Percentiles rank a stretch among this genome's conserved stretches.
Conservation (phyloP, 2,329 filamentous ascomycete genomes). For the Ophiosphaerella herpotricha region DNA sequence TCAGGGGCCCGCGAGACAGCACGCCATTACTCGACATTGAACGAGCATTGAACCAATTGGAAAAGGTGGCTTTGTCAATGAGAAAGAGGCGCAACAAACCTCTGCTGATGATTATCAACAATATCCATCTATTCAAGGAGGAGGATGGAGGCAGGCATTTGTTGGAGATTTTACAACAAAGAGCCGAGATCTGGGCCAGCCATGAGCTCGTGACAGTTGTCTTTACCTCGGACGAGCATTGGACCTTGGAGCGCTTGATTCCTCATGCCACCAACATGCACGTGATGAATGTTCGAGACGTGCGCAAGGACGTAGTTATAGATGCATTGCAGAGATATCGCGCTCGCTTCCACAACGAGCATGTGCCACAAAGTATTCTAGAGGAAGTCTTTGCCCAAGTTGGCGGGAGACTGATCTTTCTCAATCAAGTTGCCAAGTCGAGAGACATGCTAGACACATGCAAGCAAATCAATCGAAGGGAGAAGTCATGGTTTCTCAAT, state of each 20-base stretch:
- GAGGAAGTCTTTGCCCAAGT: conserved; percentile 82
- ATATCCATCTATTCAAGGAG: conserved; percentile 86
- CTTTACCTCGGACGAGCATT: conserved; percentile 96
- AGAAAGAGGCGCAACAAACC: conserved; percentile 67
- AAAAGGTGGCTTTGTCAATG: conserved; percentile 84
- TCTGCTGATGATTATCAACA: conserved; percentile 88
- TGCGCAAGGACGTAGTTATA: conserved; percentile 76
- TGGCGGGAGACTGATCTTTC: conserved; percentile 85
- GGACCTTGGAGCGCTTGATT: conserved; percentile 94
- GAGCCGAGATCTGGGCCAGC: conserved; percentile 94
- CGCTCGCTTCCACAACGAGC: conserved; percentile 70
- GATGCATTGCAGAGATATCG: conserved; percentile 77
- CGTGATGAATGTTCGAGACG: conserved; percentile 79
- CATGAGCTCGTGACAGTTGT: conserved; percentile 86
- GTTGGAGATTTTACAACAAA: conserved; percentile 89
- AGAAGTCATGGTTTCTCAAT: conserved; percentile 81
- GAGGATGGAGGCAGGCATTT: conserved; percentile 88
- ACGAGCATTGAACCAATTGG: conserved; percentile 92
- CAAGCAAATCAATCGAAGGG: conserved; percentile 68
- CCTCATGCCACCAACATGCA: conserved; percentile 92
- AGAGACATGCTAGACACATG: conserved; percentile 80
- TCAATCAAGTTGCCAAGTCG: conserved; percentile 85
- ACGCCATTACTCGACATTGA: conserved; percentile 94
- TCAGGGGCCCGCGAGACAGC: conserved; percentile 86
- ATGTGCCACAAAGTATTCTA: conserved; percentile 60